Evolutionary conservation across 345 rosid species (phyloP).

Genomic region (Turritis glabra): DNA sequence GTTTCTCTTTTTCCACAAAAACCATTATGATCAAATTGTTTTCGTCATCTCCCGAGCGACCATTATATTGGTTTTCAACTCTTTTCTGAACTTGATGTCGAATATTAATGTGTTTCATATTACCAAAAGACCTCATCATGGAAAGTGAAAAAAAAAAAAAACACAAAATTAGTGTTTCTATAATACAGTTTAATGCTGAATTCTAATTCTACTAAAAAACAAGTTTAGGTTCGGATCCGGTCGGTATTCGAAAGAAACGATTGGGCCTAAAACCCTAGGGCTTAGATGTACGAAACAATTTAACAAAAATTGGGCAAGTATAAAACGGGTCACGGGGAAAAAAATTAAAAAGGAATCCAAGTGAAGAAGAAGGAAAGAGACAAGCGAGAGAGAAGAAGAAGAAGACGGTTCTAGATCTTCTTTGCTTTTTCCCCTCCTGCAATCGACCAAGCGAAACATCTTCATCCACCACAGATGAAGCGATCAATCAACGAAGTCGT

Average conservation of each 20-base stretch:
- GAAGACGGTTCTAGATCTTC: conserved; percentile 9
- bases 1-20: too few species aligned
- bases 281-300: neutral
- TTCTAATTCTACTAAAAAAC: too few species aligned
- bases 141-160: too few species aligned
- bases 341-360: neutral
- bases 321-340: neutral
- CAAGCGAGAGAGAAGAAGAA: neutral
- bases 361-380: neutral
- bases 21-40: neutral
- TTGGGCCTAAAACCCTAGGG: conserved; percentile 3
- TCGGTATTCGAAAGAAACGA: too few species aligned
- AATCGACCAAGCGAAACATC: conserved; percentile 50
- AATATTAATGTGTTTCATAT: neutral
- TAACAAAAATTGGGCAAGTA: neutral
- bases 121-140: neutral
- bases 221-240: too few species aligned
- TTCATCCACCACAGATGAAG: conserved; percentile 36
- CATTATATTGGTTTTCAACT: neutral
- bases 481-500: conserved; percentile 40
- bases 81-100: neutral
- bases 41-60: neutral
- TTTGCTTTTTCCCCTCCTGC: conserved; percentile 59
- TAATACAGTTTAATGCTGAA: too few species aligned
- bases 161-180: too few species aligned